Evolutionary conservation across 257 asterid species (phyloP), one percentile per base, ranked within the genome.

Genomic region (Nyctanthes arbortristis): DNA sequence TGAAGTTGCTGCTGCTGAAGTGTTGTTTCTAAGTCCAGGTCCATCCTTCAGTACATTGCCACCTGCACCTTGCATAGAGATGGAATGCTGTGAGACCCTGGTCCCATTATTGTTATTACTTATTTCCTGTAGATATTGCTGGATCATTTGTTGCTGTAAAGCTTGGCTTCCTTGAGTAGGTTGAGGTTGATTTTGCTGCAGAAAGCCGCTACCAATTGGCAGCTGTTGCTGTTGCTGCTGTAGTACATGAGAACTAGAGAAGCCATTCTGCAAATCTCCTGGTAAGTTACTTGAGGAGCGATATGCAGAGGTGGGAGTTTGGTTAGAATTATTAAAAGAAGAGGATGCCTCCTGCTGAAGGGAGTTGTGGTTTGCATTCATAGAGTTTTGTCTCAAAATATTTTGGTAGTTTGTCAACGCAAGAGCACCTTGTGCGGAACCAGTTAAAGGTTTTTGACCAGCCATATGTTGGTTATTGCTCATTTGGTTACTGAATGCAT

Each of bases 361-460:
- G 29, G 84, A 67, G 35, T 74, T 77, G 52, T 81, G 70, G 45
- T 80, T 69, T n/a, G 95, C 75, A 80, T 76, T 87, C 84, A 81
- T 85, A n/a, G 99, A 91, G 79, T 80, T 89, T 60, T 91, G 97
- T 72, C 97, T 84, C 81, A 91, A 75, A 79, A 90, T 57, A 76
- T 78, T 91, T 39, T 86, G 96, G 91, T 80, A 94, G 87, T 84
- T 91, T 28, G 85, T 67, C 73, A 85, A 68, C 9, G 91, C 86
- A 68, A 78, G 85, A 77, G 95, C 88, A 31, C 92, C 86, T 76
- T 88, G 96, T 12, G 87, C 93, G 18, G 96, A 82, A 71, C 96
- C 92, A 28, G 79, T 74, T 64, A 87, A 68, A 40, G 84, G 73
- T 52, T 87, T 96, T 68, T 81, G 80, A 27, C 79, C 78, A 65